A percentile compares a stretch with the other conserved stretches of the same genome.
Conservation (phyloP, 306 rosid species). For the Vigna radiata region DNA sequence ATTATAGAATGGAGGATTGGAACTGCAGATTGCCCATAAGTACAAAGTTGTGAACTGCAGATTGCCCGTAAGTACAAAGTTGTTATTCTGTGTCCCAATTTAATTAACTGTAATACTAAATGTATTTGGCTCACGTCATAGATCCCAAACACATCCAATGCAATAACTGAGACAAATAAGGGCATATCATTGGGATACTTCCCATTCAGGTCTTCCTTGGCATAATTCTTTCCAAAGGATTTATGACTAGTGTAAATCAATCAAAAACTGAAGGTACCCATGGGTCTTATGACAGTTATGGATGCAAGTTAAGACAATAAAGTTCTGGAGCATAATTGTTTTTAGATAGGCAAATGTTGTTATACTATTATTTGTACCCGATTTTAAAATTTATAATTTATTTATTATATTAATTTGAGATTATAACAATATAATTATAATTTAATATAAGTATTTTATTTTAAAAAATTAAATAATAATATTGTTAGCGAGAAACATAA, state of each 20-base stretch:
- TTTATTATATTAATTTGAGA: too few species aligned
- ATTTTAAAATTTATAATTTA: too few species aligned
- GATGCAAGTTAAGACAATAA: too few species aligned
- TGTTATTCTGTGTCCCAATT: not conserved
- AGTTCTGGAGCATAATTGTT: not conserved
- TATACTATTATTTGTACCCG: too few species aligned
- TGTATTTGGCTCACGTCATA: not conserved
- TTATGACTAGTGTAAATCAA: too few species aligned
- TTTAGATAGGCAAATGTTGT: too few species aligned
- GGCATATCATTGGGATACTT: not conserved
- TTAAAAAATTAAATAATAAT: too few species aligned
- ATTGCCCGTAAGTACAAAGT: too few species aligned
- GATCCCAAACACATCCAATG: not conserved
- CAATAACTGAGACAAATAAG: conserved; percentile 1
- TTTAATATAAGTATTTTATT: too few species aligned
- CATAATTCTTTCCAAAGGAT: not conserved
- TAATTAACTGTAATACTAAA: not conserved
- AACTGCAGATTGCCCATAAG: not conserved
- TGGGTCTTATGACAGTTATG: too few species aligned
- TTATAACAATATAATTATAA: too few species aligned
- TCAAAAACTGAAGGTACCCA: not conserved
- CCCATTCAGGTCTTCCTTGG: not conserved
- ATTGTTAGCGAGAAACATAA: too few species aligned
- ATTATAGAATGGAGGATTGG: not conserved
- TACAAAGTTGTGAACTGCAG: not conserved